Percentiles rank a stretch among this genome's conserved stretches.
phyloP scores from a whole-genome alignment of 352 stramenopile genomes.

The Phytophthora ohioensis region DNA sequence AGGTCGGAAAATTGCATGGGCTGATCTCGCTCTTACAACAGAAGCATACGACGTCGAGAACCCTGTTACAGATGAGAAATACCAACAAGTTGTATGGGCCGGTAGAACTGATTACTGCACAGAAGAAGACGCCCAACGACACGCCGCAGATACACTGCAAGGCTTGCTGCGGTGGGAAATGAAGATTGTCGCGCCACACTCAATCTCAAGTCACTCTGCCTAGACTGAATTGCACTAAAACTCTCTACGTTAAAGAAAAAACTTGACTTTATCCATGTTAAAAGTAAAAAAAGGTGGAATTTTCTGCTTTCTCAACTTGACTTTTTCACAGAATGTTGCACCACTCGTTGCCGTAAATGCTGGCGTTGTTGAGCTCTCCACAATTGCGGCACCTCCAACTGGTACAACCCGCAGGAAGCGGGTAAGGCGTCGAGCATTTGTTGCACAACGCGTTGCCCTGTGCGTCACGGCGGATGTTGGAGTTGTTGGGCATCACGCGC shows the following conservation, averaged over 20 bases:
- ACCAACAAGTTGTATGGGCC: conserved; percentile 39
- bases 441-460: conserved; percentile 81
- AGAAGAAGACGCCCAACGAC: conserved; percentile 38
- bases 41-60: conserved; percentile 42
- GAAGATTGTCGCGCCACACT: conserved; percentile 36
- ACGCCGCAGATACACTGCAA: conserved; percentile 46
- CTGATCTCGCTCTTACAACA: conserved; percentile 30
- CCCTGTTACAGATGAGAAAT: conserved; percentile 20
- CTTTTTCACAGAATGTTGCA: conserved; percentile 61
- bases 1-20: conserved; percentile 18
- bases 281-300: background rate
- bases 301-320: background rate
- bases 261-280: too few species aligned
- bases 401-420: conserved; percentile 68
- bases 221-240: background rate
- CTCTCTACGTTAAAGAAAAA: too few species aligned
- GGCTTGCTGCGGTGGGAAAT: conserved; percentile 43
- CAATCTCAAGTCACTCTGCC: conserved; percentile 5
- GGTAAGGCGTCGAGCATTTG: conserved; percentile 76
- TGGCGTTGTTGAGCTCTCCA: conserved; percentile 82
- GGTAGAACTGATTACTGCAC: conserved; percentile 44
- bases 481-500: conserved; percentile 66
- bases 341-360: conserved; percentile 79
- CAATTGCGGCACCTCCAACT: conserved; percentile 82
- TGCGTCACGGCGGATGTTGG: conserved; percentile 70